Conservation (phyloP, 495 filamentous ascomycete species). For the Xylaria intraflava region DNA sequence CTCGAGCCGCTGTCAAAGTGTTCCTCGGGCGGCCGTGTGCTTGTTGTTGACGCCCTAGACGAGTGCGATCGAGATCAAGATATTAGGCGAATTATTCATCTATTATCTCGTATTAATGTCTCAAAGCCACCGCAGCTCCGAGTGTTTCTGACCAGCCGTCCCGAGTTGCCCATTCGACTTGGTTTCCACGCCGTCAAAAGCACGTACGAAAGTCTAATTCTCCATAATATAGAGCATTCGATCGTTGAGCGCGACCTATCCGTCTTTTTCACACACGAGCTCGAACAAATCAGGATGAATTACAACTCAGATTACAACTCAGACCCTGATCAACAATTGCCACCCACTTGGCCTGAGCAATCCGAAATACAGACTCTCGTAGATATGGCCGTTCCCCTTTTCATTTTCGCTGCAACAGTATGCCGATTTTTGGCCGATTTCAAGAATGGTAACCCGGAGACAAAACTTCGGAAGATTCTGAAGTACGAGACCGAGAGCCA, state of each 20-base stretch:
- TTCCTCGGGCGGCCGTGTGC: not conserved
- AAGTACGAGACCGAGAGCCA: not conserved
- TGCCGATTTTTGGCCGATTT: constrained; percentile 30
- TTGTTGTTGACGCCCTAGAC: not conserved
- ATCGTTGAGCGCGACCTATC: not conserved
- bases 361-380: constrained; percentile 20
- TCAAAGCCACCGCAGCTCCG: not conserved
- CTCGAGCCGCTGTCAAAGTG: constrained; percentile 18
- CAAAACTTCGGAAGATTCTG: constrained; percentile 15
- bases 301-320: constrained; percentile 7
- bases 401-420: constrained; percentile 39
- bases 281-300: constrained; percentile 10
- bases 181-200: constrained; percentile 17
- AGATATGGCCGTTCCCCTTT: constrained; percentile 32
- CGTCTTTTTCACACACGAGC: constrained; percentile 7
- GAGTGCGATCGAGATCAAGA: constrained; percentile 3
- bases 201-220: not conserved
- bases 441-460: not conserved
- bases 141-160: constrained; percentile 20
- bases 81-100: constrained; percentile 29
- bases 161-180: constrained; percentile 20
- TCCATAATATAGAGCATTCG: not conserved
- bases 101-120: constrained; percentile 19
- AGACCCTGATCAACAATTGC: not conserved
- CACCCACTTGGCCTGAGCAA: constrained; percentile 35